Percentiles rank a stretch among this genome's conserved stretches.
phyloP scores from a whole-genome alignment of 1,139 yeast species.

The Saccharomycopsis hybrid region DNA sequence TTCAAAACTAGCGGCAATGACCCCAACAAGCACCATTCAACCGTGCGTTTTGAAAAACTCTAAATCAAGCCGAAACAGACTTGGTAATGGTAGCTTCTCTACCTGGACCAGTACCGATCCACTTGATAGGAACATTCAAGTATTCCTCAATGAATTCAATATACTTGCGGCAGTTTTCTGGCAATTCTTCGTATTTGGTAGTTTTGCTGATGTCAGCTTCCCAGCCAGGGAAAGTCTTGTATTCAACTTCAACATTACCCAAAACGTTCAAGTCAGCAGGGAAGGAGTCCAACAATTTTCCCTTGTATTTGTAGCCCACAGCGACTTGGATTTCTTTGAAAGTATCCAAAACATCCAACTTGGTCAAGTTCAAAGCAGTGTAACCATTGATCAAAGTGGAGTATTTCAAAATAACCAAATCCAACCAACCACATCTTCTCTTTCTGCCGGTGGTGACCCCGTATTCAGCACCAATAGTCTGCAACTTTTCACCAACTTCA shows the following conservation, averaged over 20 bases:
- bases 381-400: constrained; percentile 90
- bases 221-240: constrained; percentile 94
- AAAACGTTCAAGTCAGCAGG: constrained; percentile 84
- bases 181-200: constrained; percentile 67
- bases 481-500: constrained; percentile 78
- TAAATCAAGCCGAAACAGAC: neutral
- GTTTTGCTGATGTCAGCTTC: constrained; percentile 71
- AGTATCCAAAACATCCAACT: constrained; percentile 87
- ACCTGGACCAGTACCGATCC: constrained; percentile 99
- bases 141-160: constrained; percentile 79
- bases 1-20: no score
- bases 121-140: constrained; percentile 76
- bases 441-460: constrained; percentile 99
- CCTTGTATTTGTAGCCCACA: constrained; percentile 71
- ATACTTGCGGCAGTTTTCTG: constrained; percentile 81
- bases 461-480: constrained; percentile 86
- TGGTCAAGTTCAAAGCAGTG: constrained; percentile 89
- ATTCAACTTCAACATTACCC: constrained; percentile 86
- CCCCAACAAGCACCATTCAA: no score
- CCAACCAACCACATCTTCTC: constrained; percentile 99
- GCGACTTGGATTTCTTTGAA: constrained; percentile 86
- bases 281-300: constrained; percentile 68
- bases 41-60: no score
- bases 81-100: constrained; percentile 43
- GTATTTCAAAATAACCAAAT: constrained; percentile 87